A percentile compares a stretch with the other conserved stretches of the same genome.
These are phyloP conservation scores for Effrenium voratum DNA, from an alignment of 73 alveolate species.

Conservation along the genomic window DNA sequence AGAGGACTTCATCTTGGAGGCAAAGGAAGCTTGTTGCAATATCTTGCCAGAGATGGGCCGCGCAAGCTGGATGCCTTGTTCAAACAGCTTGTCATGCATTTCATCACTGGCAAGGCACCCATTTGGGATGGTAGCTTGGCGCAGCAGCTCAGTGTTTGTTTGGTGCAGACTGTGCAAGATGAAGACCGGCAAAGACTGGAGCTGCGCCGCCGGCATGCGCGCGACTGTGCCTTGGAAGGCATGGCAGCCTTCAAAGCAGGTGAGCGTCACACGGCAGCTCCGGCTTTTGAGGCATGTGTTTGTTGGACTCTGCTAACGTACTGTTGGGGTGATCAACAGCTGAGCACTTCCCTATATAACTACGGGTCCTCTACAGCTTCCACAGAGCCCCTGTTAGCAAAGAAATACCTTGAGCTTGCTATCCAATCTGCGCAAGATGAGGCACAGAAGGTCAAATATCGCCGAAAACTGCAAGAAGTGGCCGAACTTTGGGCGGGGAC, in stretches of 20 bases:
- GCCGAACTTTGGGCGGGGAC: neutral
- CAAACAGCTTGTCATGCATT: neutral
- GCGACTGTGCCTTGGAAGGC: neutral
- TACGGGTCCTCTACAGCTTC: constrained; percentile 9
- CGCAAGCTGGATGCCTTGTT: neutral
- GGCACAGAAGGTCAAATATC: neutral
- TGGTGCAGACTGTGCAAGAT: constrained; percentile 1
- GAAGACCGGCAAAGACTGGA: neutral
- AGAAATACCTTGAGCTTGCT: constrained; percentile 6
- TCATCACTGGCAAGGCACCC: constrained; percentile 7
- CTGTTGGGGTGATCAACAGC: neutral
- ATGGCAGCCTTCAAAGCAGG: constrained; percentile 4
- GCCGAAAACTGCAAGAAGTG: constrained; percentile 10
- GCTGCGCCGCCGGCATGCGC: constrained; percentile 16
- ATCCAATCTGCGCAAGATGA: neutral
- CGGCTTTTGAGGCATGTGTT: constrained; percentile 20
- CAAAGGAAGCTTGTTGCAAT: neutral
- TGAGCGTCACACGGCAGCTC: neutral
- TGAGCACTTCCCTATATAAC: constrained; percentile 13
- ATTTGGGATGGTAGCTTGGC: constrained; percentile 9
- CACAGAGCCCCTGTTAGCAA: neutral
- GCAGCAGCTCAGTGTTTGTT: constrained; percentile 18
- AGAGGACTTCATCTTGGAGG: neutral
- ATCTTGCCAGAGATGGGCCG: neutral
- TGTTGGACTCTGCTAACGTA: neutral